Evolutionary conservation across 306 rosid genomes (phyloP), one percentile per base, ranked within the genome.

Genomic region (Rosa chinensis): DNA sequence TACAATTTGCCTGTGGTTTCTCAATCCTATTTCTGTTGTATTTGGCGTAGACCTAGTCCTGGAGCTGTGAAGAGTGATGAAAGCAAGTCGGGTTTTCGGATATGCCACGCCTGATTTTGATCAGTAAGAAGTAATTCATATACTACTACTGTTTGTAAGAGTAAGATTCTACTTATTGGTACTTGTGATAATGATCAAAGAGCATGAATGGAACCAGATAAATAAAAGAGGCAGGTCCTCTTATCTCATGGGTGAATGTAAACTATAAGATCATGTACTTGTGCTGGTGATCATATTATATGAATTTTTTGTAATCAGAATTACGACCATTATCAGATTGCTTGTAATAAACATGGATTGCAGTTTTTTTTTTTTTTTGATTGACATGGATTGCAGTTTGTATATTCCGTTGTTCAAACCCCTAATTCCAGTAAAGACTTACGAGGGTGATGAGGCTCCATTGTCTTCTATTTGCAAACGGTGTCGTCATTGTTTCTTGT

Each of bases 41-140:
- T 80, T 74, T 80, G 35, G 61, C 79, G 89, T 75, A 93, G 98
- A 91, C 72, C 88, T 90, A 9, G 97, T 93, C 69, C 75, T 93
- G 97, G 97, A 93, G 95, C 95, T 91, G 80, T 93, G 80, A 89
- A 73, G 50, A 81, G 62, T 78, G 70, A 74, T 43, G 61, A 61
- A 79, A 81, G 85, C 85, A 84, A 39, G 56, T 72, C 56, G 37
- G 78, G 59, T 78, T 77, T 25, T 48, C 69, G 63, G 32, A 74
- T 75, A 25, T 67, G 72, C 18, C 53, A 53, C 44, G 4, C 35
- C 63, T 66, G 74, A 50, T 72, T 67, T 66, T 59, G 72, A 77
- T 81, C 47, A 49, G 72, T 81, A 64, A 39, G 80, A 55, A 80
- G 79, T 74, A 73, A 69, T 81, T 18, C 64, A 66, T 37, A 64